phyloP scores from a whole-genome alignment of 352 stramenopile genomes.

The Pseudoperonospora humuli region DNA sequence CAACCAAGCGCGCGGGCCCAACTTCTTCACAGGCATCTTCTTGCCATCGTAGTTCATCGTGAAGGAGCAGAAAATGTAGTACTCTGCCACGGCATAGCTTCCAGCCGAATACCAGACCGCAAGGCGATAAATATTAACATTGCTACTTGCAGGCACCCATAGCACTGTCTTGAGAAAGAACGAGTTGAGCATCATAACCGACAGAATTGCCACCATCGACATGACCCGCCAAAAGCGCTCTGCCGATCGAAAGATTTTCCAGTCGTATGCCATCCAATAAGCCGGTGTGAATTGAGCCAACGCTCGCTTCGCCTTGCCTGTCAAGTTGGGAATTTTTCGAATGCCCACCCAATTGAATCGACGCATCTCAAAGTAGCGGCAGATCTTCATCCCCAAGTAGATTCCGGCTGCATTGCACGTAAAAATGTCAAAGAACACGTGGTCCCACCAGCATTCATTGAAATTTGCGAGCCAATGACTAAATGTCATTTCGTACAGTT shows the following conservation, averaged over 20 bases:
- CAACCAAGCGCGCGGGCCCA: conserved; percentile 76
- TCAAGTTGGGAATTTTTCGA: conserved; percentile 74
- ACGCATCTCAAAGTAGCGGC: conserved; percentile 81
- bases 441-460: conserved; percentile 95
- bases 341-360: conserved; percentile 87
- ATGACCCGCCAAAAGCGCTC: conserved; percentile 87
- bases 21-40: conserved; percentile 65
- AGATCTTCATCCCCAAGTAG: conserved; percentile 83
- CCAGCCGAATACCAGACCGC: conserved; percentile 79
- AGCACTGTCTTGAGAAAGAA: conserved; percentile 94
- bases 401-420: conserved; percentile 91
- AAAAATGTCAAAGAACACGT: conserved; percentile 90
- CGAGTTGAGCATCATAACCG: conserved; percentile 93
- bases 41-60: conserved; percentile 55
- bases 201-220: conserved; percentile 86
- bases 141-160: conserved; percentile 79
- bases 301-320: conserved; percentile 73
- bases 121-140: conserved; percentile 75
- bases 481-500: conserved; percentile 85
- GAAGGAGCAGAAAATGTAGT: conserved; percentile 87
- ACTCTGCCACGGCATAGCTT: conserved; percentile 83
- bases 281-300: conserved; percentile 85
- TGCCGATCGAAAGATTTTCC: conserved; percentile 90
- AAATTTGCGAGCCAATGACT: conserved; percentile 91
- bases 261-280: conserved; percentile 89